phyloP scores from a whole-genome alignment of 495 filamentous ascomycete species.

The Pyrenula massariospora region DNA sequence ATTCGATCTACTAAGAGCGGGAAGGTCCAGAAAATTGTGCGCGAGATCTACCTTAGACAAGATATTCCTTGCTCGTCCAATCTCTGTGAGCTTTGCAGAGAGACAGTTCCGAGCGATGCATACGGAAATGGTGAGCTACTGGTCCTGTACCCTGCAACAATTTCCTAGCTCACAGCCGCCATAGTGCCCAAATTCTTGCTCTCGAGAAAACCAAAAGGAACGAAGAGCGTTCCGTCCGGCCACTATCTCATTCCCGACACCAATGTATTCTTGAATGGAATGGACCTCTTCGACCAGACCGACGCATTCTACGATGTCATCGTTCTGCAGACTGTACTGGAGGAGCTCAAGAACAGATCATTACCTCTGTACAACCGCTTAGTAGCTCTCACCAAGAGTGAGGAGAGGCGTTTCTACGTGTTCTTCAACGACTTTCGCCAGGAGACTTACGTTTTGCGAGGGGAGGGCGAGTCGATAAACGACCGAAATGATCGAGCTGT shows the following conservation, averaged over 20 bases:
- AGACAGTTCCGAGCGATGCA: slow-evolving; percentile 62
- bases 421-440: slow-evolving; percentile 98
- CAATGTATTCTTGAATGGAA: slow-evolving; percentile 87
- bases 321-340: slow-evolving; percentile 87
- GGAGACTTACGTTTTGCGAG: slow-evolving; percentile 74
- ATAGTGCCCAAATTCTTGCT: slow-evolving; percentile 51
- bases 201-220: slow-evolving; percentile 75
- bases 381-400: slow-evolving; percentile 77
- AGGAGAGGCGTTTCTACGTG: slow-evolving; percentile 93
- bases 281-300: slow-evolving; percentile 91
- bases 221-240: slow-evolving; percentile 66
- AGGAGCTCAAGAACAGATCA: slow-evolving; percentile 89
- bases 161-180: slow-evolving; percentile 10
- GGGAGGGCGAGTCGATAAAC: slow-evolving; percentile 78
- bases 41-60: slow-evolving; percentile 87
- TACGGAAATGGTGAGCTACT: slow-evolving; percentile 52
- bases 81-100: slow-evolving; percentile 65
- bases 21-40: slow-evolving; percentile 97
- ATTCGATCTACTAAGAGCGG: slow-evolving; percentile 85
- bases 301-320: slow-evolving; percentile 91
- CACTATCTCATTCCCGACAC: slow-evolving; percentile 96
- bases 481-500: slow-evolving; percentile 93
- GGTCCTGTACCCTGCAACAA: not conserved
- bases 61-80: slow-evolving; percentile 96
- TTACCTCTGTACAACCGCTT: slow-evolving; percentile 91